Percentiles rank a stretch among this genome's conserved stretches.
phyloP scores from a whole-genome alignment of 495 filamentous ascomycete genomes.

The Xylaria castorea region DNA sequence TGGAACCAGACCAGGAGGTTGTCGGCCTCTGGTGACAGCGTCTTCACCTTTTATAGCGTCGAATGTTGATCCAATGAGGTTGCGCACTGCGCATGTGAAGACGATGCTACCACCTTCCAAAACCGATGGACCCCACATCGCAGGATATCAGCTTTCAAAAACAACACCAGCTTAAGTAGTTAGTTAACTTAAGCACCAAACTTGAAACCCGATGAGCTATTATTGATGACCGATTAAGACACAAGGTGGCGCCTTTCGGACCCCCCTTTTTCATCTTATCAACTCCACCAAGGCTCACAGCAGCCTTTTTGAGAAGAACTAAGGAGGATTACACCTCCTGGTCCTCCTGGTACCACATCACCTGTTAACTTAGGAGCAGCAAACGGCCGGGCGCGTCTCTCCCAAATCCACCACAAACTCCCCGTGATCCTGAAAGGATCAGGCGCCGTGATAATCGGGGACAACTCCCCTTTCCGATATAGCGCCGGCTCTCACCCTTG shows the following conservation, averaged over 20 bases:
- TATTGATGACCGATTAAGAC: slow-evolving; percentile 13
- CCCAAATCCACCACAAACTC: neutral
- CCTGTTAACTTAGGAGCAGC: neutral
- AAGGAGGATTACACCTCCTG: slow-evolving; percentile 12
- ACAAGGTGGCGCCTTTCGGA: neutral
- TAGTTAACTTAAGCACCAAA: neutral
- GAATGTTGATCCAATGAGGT: neutral
- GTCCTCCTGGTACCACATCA: slow-evolving; percentile 13
- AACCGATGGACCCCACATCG: neutral
- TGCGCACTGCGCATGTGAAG: neutral
- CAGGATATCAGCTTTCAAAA: slow-evolving; percentile 1
- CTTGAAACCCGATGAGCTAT: slow-evolving; percentile 20
- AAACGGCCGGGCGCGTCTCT: neutral
- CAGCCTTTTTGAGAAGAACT: slow-evolving; percentile 22
- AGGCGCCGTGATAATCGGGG: neutral
- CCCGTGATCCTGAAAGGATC: slow-evolving; percentile 6
- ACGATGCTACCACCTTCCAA: slow-evolving; percentile 18
- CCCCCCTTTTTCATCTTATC: slow-evolving; percentile 16
- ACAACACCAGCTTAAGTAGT: neutral
- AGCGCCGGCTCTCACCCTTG: neutral
- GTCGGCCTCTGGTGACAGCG: neutral
- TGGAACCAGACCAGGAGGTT: neutral
- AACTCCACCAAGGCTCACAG: slow-evolving; percentile 13
- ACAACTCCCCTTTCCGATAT: slow-evolving; percentile 16
- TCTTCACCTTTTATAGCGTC: neutral